Evolutionary conservation across 176 grass and related monocot species (phyloP), one percentile per base, ranked within the genome.

Genomic region (Alopecurus myosuroides): DNA sequence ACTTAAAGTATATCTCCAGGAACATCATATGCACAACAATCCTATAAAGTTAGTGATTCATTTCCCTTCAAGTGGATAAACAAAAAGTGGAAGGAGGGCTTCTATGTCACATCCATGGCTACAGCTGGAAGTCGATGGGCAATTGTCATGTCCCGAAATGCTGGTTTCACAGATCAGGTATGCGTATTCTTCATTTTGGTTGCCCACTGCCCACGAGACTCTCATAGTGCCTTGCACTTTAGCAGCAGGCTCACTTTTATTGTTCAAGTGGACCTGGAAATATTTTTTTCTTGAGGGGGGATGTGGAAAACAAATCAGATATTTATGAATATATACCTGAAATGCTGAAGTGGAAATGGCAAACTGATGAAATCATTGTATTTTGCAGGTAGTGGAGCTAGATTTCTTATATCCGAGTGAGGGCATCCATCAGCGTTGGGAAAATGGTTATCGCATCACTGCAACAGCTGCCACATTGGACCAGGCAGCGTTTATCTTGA

Each of bases 41-140:
- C 95, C 25, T 98, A 98, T 45, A 98, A 98, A 90, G 95, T 98
- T 45, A 95, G 93, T 3, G 95, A 98, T 50, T 92, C 95, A 77
- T 98, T 98, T 89, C 95, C 95, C 17, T 98, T 93, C 80, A 98
- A 98, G 82, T 98, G 95, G 95, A 98, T 98, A 91, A 98, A 92
- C 91, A 98, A 95, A 88, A 95, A 98, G 77, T 98, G 95, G 95
- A 98, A 95, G 87, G 95, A 98, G 83, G 93, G 91, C 39, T 98
- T 98, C 77, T 95, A 85, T 87, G 95, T 98, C 65, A 98, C 95
- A 88, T 88, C 95, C 26, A 94, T 95, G 95, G 93, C 93, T 20
- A 95, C 95, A 82, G 92, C 95, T 82, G 95, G 93, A 82, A 95
- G 77, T 63, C 55, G 95, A 84, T 98, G 95, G 95, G 93, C 93